Evolutionary conservation across 2,329 filamentous ascomycete species (phyloP).

Genomic region (Monosporascus sp.): DNA sequence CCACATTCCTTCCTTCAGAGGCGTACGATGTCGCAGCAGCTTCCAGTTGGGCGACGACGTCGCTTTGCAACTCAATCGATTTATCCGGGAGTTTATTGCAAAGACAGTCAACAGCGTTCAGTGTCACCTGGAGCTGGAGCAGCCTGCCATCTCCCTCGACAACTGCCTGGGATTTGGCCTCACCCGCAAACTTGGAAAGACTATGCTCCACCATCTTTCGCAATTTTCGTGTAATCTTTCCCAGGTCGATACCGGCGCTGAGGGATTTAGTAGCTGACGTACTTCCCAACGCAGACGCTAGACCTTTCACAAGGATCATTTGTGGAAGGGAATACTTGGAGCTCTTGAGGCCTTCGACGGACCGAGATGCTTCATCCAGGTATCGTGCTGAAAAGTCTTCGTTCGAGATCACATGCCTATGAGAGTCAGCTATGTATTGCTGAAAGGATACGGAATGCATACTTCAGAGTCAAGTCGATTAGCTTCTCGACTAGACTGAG

Average conservation of each 20-base stretch:
- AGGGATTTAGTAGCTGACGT: constrained; percentile 8
- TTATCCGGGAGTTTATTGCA: constrained; percentile 6
- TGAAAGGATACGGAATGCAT: constrained; percentile 1
- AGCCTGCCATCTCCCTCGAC: constrained; percentile 9
- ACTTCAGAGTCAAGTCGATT: constrained; percentile 22
- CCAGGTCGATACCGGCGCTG: constrained; percentile 6
- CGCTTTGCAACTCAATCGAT: constrained; percentile 15
- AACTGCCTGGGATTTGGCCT: constrained; percentile 6
- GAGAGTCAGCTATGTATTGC: constrained; percentile 9
- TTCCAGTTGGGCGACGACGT: constrained; percentile 15
- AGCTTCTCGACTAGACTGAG: constrained; percentile 18
- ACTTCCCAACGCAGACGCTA: constrained; percentile 15
- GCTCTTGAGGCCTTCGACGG: constrained; percentile 12
- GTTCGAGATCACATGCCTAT: constrained; percentile 21
- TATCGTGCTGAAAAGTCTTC: constrained; percentile 20
- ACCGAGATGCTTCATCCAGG: constrained; percentile 16
- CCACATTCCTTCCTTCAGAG: constrained; percentile 10
- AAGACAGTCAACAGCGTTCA: constrained; percentile 19
- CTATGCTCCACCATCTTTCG: constrained; percentile 14
- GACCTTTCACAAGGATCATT: constrained; percentile 20
- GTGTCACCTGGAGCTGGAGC: constrained; percentile 10
- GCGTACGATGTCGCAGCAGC: constrained; percentile 12
- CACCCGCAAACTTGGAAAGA: constrained; percentile 15
- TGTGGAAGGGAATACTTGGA: constrained; percentile 6
- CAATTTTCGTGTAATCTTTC: constrained; percentile 15